A percentile compares a stretch with the other conserved stretches of the same genome.
These are phyloP conservation scores for Juncus inflexus DNA, from an alignment of 176 grass and related monocot genomes.

Conservation along the genomic window DNA sequence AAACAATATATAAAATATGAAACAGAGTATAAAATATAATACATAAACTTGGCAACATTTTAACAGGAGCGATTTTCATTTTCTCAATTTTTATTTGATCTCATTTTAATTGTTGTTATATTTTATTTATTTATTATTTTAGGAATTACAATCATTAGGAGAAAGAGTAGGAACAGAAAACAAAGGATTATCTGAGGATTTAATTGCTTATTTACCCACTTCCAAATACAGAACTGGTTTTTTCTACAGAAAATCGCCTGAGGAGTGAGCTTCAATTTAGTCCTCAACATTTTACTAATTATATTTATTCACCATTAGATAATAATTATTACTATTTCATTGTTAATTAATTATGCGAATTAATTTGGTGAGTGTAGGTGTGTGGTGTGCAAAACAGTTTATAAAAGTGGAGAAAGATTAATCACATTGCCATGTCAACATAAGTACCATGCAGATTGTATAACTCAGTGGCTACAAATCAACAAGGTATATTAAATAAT, in stretches of 20 bases:
- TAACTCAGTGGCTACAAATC: slow-evolving; percentile 72
- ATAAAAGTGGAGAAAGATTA: slow-evolving; percentile 48
- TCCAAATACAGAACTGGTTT: slow-evolving; percentile 47
- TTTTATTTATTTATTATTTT: slow-evolving; percentile 25
- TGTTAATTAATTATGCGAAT: background rate
- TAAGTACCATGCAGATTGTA: slow-evolving; percentile 60
- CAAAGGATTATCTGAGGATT: slow-evolving; percentile 79
- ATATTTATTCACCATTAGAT: background rate
- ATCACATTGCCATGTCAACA: slow-evolving; percentile 70
- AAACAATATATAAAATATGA: no score
- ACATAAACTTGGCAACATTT: no score
- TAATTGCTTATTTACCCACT: slow-evolving; percentile 57
- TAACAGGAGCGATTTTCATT: no score
- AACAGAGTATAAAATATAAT: no score
- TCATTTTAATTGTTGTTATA: slow-evolving; percentile 2
- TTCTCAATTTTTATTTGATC: background rate
- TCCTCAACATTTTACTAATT: background rate
- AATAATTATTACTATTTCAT: background rate
- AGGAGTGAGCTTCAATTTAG: slow-evolving; percentile 46
- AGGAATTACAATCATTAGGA: slow-evolving; percentile 76
- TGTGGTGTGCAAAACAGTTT: slow-evolving; percentile 55
- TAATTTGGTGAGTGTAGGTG: slow-evolving; percentile 50
- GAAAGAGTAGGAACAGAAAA: slow-evolving; percentile 60
- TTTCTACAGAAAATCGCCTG: slow-evolving; percentile 52
- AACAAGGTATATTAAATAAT: slow-evolving; percentile 46